A percentile compares a stretch with the other conserved stretches of the same genome.
These are phyloP conservation scores for Didymella pinodella DNA, from an alignment of 2,329 filamentous ascomycete species.

Conservation along the genomic window DNA sequence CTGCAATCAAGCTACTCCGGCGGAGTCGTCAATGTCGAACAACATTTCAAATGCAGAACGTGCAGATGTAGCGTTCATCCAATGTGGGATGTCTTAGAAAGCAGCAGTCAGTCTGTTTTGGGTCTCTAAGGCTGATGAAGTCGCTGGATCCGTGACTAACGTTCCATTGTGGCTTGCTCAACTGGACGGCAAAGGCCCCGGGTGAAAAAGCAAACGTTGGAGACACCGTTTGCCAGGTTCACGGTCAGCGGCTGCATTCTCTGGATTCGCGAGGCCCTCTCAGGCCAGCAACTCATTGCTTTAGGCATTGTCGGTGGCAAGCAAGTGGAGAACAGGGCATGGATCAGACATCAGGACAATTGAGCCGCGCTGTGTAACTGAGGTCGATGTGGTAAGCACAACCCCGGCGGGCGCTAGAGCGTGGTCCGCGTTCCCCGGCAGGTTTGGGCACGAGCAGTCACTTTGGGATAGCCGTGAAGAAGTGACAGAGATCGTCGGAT, in stretches of 20 bases:
- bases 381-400: slow-evolving; percentile 5
- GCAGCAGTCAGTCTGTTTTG: slow-evolving; percentile 20
- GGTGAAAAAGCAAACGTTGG: slow-evolving; percentile 29
- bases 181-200: slow-evolving; percentile 3
- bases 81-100: slow-evolving; percentile 18
- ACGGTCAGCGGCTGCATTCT: slow-evolving; percentile 33
- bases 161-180: slow-evolving; percentile 37
- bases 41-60: slow-evolving; percentile 37
- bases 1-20: slow-evolving; percentile 18
- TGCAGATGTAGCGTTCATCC: slow-evolving; percentile 26
- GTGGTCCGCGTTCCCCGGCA: slow-evolving; percentile 25
- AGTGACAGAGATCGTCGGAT: slow-evolving; percentile 14
- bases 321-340: slow-evolving; percentile 17
- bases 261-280: slow-evolving; percentile 26
- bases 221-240: slow-evolving; percentile 35
- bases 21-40: slow-evolving; percentile 32
- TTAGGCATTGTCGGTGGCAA: slow-evolving; percentile 26
- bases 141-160: slow-evolving; percentile 31
- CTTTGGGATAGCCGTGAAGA: slow-evolving; percentile 1
- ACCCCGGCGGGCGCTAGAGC: slow-evolving; percentile 14
- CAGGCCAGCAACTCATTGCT: slow-evolving; percentile 27
- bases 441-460: slow-evolving; percentile 25
- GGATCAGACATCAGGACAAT: slow-evolving; percentile 3
- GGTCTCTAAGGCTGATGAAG: slow-evolving; percentile 24
- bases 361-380: slow-evolving; percentile 18